A percentile compares a stretch with the other conserved stretches of the same genome.
Conservation (phyloP, 176 grass and related monocot genomes). For the Raddia distichophylla region DNA sequence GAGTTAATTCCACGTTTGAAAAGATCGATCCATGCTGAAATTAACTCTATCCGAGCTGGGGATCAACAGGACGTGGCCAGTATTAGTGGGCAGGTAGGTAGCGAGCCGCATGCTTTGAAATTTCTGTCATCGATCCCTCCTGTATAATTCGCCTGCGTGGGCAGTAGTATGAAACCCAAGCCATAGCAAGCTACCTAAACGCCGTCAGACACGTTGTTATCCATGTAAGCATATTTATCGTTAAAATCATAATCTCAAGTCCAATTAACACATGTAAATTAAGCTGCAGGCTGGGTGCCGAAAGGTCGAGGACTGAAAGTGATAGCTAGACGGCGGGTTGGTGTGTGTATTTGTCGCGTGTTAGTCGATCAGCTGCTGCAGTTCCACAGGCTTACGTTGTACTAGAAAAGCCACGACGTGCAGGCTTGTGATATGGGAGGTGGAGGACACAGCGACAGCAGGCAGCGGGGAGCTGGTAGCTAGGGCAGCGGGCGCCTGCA, state of each 20-base stretch:
- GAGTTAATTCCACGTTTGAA: not conserved
- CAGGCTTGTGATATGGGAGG: not conserved
- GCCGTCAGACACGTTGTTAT: not conserved
- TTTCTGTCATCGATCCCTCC: not conserved
- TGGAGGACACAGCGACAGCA: not conserved
- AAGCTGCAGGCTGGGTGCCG: not conserved
- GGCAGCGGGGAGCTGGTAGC: not conserved
- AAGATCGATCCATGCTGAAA: not conserved
- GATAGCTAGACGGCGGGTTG: conserved; percentile 17
- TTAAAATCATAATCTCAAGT: not conserved
- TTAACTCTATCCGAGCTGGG: not conserved
- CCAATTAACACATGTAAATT: not conserved
- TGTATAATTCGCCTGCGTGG: conserved; percentile 19
- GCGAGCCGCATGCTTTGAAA: conserved; percentile 28
- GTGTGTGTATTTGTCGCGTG: conserved; percentile 22
- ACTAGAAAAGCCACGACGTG: not conserved
- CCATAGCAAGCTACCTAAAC: conserved; percentile 9
- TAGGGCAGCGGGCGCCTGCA: not conserved
- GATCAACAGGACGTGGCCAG: not conserved
- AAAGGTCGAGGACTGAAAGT: conserved; percentile 11
- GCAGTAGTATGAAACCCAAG: conserved; percentile 15
- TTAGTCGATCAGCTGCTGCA: not conserved
- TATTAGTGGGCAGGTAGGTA: conserved; percentile 40
- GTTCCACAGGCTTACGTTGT: not conserved
- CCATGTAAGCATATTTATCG: not conserved